A percentile compares a stretch with the other conserved stretches of the same genome.
These are phyloP conservation scores for Colletotrichum eleusines DNA, from an alignment of 2,329 filamentous ascomycete species.

Conservation along the genomic window DNA sequence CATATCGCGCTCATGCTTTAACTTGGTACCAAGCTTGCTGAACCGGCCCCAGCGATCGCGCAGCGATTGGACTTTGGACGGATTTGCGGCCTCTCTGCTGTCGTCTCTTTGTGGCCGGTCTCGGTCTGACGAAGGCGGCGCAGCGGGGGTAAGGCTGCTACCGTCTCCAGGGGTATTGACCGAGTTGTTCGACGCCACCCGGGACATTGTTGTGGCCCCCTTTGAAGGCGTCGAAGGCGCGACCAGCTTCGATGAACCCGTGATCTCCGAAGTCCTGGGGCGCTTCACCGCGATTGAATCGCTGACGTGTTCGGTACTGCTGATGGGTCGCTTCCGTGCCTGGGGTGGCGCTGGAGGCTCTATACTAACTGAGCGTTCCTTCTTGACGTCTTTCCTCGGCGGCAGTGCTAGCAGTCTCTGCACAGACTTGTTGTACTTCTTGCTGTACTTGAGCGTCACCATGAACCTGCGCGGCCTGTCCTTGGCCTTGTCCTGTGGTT, in stretches of 20 bases:
- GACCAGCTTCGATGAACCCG: slow-evolving; percentile 49
- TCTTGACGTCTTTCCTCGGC: slow-evolving; percentile 48
- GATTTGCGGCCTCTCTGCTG: slow-evolving; percentile 44
- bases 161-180: slow-evolving; percentile 63
- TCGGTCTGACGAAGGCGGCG: slow-evolving; percentile 49
- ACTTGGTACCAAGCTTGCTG: slow-evolving; percentile 58
- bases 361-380: slow-evolving; percentile 57
- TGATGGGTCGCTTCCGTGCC: slow-evolving; percentile 64
- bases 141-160: slow-evolving; percentile 56
- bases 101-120: slow-evolving; percentile 47
- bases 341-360: slow-evolving; percentile 52
- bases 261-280: slow-evolving; percentile 58
- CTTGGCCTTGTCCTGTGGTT: slow-evolving; percentile 43
- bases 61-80: slow-evolving; percentile 48
- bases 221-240: slow-evolving; percentile 65
- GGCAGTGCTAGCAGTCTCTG: slow-evolving; percentile 61
- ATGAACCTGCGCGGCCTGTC: slow-evolving; percentile 50
- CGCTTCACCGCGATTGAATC: slow-evolving; percentile 56
- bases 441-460: slow-evolving; percentile 64
- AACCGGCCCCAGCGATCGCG: slow-evolving; percentile 54
- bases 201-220: slow-evolving; percentile 63
- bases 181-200: slow-evolving; percentile 66
- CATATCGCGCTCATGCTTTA: slow-evolving; percentile 68
- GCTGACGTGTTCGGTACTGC: slow-evolving; percentile 51
- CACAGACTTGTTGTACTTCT: slow-evolving; percentile 58